These are phyloP conservation scores for Achaetomium macrosporum DNA, from an alignment of 2,329 filamentous ascomycete species.

Conservation along the genomic window DNA sequence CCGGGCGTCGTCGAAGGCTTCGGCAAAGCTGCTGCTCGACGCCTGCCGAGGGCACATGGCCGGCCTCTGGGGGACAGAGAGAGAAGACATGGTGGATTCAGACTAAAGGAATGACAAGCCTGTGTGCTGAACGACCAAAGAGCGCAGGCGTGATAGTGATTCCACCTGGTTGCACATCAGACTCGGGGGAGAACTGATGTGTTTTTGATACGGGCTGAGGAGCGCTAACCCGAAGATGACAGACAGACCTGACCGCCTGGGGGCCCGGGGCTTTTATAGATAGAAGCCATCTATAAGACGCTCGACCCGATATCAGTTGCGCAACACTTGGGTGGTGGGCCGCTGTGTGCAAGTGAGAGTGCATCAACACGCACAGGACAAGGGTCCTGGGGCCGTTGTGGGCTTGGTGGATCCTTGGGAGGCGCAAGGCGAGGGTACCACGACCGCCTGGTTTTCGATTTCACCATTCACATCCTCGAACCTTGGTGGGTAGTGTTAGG, in stretches of 20 bases:
- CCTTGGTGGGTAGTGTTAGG: neutral
- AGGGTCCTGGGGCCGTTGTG: conserved; percentile 12
- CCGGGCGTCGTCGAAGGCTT: conserved; percentile 30
- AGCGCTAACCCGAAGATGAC: neutral
- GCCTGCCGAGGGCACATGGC: conserved; percentile 25
- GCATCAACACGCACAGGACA: conserved; percentile 4
- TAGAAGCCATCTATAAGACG: conserved; percentile 4
- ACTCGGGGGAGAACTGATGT: neutral
- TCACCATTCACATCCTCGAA: neutral
- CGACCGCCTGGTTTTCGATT: neutral
- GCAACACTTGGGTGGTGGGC: conserved; percentile 3
- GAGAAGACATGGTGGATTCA: conserved; percentile 22
- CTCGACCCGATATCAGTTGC: neutral
- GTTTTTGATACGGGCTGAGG: neutral
- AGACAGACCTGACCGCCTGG: neutral
- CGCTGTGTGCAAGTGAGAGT: conserved; percentile 7
- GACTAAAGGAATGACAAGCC: conserved; percentile 8
- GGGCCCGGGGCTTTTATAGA: conserved; percentile 11
- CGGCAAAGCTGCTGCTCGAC: conserved; percentile 31
- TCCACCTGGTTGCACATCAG: conserved; percentile 9
- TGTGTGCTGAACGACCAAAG: conserved; percentile 1
- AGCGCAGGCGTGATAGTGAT: neutral
- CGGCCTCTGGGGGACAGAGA: conserved; percentile 23
- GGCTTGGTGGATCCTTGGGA: conserved; percentile 8
- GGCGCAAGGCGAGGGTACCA: conserved; percentile 5